phyloP scores from a whole-genome alignment of 495 filamentous ascomycete species.

The Tuber borchii region DNA sequence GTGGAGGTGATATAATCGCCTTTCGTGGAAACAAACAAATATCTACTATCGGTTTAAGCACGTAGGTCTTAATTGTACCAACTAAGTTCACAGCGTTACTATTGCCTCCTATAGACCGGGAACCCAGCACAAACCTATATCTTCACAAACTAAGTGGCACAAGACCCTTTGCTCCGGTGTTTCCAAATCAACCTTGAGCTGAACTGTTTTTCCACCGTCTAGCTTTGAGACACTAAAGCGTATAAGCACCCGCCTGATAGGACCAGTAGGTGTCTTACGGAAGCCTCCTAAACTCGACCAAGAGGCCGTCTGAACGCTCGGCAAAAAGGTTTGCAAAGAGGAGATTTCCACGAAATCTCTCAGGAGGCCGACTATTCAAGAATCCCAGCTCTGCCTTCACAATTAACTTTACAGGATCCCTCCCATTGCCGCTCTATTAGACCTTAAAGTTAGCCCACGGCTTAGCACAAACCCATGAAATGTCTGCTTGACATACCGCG shows the following conservation, averaged over 20 bases:
- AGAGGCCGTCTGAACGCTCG: conserved; percentile 65
- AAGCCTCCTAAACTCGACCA: conserved; percentile 72
- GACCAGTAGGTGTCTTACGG: conserved; percentile 45
- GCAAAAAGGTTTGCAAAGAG: conserved; percentile 69
- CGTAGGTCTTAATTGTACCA: conserved; percentile 62
- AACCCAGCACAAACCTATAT: conserved; percentile 55
- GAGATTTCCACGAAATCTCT: conserved; percentile 54
- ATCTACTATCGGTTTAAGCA: conserved; percentile 58
- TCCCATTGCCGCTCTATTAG: conserved; percentile 23
- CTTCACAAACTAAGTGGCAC: conserved; percentile 80
- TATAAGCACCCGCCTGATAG: conserved; percentile 2
- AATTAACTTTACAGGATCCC: conserved; percentile 50
- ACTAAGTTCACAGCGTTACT: conserved; percentile 46
- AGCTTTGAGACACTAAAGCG: conserved; percentile 57
- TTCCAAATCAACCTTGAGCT: conserved; percentile 56
- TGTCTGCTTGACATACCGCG: conserved; percentile 14
- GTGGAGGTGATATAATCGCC: background rate
- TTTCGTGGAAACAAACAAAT: conserved; percentile 49
- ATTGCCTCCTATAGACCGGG: background rate
- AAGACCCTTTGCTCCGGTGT: conserved; percentile 53
- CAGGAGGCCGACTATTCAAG: conserved; percentile 59
- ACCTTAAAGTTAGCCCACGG: background rate
- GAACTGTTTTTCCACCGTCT: conserved; percentile 55
- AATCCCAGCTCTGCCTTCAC: conserved; percentile 67
- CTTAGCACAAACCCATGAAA: background rate